Evolutionary conservation across 1,284 basidiomycete genomes (phyloP).

Genomic region (Boletus semigastroideus): DNA sequence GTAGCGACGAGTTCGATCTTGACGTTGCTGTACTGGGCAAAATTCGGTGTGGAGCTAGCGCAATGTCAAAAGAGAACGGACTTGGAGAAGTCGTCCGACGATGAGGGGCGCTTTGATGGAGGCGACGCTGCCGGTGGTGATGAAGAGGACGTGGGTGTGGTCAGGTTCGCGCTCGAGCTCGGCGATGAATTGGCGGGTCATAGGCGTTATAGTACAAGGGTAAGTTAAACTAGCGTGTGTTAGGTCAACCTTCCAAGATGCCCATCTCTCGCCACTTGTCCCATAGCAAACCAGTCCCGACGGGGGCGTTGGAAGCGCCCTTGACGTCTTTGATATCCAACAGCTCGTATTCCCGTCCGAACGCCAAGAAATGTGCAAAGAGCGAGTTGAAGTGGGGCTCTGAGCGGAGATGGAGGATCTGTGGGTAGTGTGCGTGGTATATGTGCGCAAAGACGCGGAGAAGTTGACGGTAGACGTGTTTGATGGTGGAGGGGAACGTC

Average conservation of each 20-base stretch:
- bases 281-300: constrained; percentile 83
- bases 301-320: constrained; percentile 58
- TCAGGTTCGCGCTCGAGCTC: constrained; percentile 44
- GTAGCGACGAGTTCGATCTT: constrained; percentile 87
- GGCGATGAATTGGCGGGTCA: constrained; percentile 41
- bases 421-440: constrained; percentile 92
- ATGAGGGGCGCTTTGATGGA: constrained; percentile 93
- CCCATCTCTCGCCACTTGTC: constrained; percentile 89
- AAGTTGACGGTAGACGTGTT: constrained; percentile 96
- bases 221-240: not conserved
- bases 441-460: constrained; percentile 97
- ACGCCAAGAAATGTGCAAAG: constrained; percentile 95
- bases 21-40: constrained; percentile 65
- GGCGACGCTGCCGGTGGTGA: constrained; percentile 92
- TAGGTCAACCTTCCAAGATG: constrained; percentile 51
- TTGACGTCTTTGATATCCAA: constrained; percentile 89
- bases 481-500: constrained; percentile 88
- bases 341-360: constrained; percentile 90
- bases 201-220: constrained; percentile 6
- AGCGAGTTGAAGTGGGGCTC: constrained; percentile 99
- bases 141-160: constrained; percentile 73
- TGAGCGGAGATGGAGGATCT: constrained; percentile 90
- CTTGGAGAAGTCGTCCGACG: constrained; percentile 70
- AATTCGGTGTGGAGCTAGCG: not conserved
- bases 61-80: no score